Conservation (phyloP, 2,329 filamentous ascomycete species). For the Monilinia fructigena region DNA sequence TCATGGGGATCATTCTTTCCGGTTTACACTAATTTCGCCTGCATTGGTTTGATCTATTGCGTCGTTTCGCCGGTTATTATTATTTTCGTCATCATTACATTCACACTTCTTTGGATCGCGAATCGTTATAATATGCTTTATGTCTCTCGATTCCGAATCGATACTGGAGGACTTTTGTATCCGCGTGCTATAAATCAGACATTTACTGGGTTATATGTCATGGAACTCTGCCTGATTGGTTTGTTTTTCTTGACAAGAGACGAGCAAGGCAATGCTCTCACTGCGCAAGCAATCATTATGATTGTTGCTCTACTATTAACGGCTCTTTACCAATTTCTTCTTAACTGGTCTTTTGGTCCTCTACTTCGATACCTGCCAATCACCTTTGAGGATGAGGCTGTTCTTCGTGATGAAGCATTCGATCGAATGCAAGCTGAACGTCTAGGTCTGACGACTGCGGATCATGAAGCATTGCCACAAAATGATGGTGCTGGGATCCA, state of each 20-base stretch:
- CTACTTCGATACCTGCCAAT: conserved; percentile 88
- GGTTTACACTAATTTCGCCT: conserved; percentile 93
- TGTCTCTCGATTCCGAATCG: conserved; percentile 82
- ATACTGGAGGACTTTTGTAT: conserved; percentile 91
- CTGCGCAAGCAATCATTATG: conserved; percentile 81
- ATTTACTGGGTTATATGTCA: conserved; percentile 91
- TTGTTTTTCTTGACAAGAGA: conserved; percentile 79
- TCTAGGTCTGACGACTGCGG: conserved; percentile 60
- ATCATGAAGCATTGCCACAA: conserved; percentile 40
- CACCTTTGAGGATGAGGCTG: conserved; percentile 92
- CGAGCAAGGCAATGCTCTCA: conserved; percentile 52
- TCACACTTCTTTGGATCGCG: conserved; percentile 86
- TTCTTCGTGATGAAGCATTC: conserved; percentile 86
- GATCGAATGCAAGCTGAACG: conserved; percentile 72
- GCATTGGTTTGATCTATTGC: conserved; percentile 85
- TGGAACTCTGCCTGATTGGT: conserved; percentile 87
- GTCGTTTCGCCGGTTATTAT: conserved; percentile 88
- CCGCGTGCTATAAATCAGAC: conserved; percentile 92
- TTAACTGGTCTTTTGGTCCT: conserved; percentile 82
- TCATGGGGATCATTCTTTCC: conserved; percentile 95
- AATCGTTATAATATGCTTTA: conserved; percentile 98
- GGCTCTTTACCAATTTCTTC: conserved; percentile 70
- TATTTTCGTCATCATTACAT: conserved; percentile 90
- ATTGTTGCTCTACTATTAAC: conserved; percentile 72
- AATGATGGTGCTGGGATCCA: conserved; percentile 34